Percentiles rank a stretch among this genome's conserved stretches.
phyloP scores from a whole-genome alignment of 148 eudicot genomes.

The Fagopyrum homotropicum region DNA sequence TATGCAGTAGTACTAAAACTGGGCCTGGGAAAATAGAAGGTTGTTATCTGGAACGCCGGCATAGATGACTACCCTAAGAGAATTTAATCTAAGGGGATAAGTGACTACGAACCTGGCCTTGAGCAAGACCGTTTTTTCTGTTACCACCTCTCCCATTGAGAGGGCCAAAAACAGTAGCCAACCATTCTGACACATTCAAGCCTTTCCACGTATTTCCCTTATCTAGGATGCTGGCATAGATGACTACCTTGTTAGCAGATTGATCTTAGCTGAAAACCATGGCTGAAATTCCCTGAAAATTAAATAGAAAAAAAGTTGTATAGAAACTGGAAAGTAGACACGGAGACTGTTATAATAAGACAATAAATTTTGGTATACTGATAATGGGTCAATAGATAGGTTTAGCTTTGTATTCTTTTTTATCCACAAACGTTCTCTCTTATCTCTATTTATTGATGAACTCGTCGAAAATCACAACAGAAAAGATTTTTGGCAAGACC shows the following conservation, averaged over 20 bases:
- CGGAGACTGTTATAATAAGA: too few relatives aligned
- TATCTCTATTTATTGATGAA: too few relatives aligned
- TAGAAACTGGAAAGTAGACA: too few relatives aligned
- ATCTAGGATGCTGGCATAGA: slow-evolving; percentile 85
- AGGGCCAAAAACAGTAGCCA: slow-evolving; percentile 51
- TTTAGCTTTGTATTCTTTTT: too few relatives aligned
- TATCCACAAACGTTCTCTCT: too few relatives aligned
- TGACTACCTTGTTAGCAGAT: slow-evolving; percentile 63
- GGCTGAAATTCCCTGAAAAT: slow-evolving; percentile 60
- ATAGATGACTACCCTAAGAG: slow-evolving; percentile 63
- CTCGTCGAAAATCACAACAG: too few relatives aligned
- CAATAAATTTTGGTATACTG: too few relatives aligned
- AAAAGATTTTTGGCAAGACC: slow-evolving; percentile 23
- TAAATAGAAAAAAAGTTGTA: slow-evolving; percentile 1
- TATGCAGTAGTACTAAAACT: too few relatives aligned
- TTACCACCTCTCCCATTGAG: slow-evolving; percentile 75
- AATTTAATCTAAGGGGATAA: neutral
- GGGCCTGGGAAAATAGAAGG: too few relatives aligned
- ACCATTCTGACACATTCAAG: slow-evolving; percentile 72
- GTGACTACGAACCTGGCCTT: slow-evolving; percentile 65
- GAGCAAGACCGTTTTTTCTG: slow-evolving; percentile 84
- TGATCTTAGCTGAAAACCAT: slow-evolving; percentile 85
- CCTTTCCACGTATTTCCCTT: slow-evolving; percentile 64
- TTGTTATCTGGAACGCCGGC: slow-evolving; percentile 77
- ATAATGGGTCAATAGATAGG: too few relatives aligned